Base-by-base conservation (phyloP, 331 rosid species). In the Pyrus hybrid region DNA sequence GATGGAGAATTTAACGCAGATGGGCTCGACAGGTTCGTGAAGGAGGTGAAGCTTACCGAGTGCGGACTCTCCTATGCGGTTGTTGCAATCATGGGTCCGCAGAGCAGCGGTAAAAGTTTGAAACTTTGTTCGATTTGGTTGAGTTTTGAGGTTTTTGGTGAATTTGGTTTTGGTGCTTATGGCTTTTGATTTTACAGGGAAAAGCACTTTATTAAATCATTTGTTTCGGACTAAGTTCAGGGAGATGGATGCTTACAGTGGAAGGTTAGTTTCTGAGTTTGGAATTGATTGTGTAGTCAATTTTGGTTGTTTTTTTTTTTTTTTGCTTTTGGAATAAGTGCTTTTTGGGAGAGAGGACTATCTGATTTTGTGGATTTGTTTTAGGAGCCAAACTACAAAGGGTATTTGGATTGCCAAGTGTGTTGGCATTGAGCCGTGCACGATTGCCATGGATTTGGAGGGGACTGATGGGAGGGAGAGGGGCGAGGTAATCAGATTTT, bases 391-490 rank as follows among this genome's bases (percentile, higher is more conserved):
- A 86, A 93, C 98, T 21, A 93, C 98, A 16, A 91, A 86, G 85
- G 98, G 98, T 37, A 81, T 93, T 80, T 93, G 98, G 98, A 87
- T 93, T 4, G 98, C 98, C 3, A 86, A 86, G 35, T 90, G 98
- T 74, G 81, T 82, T 2, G 97, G 95, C 67, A 88, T 90, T 78
- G 90, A 90, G 77, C 98, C 98, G 47, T 84, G 85, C 79, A 93
- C 98, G n/a, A 80, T 93, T 81, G 97, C 86, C 80, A 90, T 93
- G 97, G 98, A 93, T 89, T 88, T 91, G 85, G 98, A 93, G 88
- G 98, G 98, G 18, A 93, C 98, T 47, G 98, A 91, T 90, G 98
- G 98, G 72, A 88, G 97, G 71, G 98, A 93, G 85, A 82, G 98
- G 75, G 98, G 98, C 51, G 97, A 91, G 98, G 98, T 93, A 84